Conservation (phyloP, 208 protist genomes). For the Wallacemonas collosoma region DNA sequence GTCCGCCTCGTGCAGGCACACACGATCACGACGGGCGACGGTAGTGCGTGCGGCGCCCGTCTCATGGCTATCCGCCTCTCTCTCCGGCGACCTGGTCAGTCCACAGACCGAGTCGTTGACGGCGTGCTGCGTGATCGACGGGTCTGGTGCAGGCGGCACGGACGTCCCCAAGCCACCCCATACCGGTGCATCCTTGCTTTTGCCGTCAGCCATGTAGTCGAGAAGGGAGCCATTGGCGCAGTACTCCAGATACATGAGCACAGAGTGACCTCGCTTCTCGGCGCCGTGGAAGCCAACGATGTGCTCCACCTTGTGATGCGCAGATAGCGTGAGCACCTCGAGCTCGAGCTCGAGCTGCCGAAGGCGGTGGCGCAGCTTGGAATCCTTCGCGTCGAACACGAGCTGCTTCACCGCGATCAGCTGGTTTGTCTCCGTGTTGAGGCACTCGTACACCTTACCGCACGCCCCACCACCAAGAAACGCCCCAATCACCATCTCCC, state of each 20-base stretch:
- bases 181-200: conserved; percentile 33
- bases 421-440: conserved; percentile 81
- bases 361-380: conserved; percentile 62
- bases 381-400: conserved; percentile 86
- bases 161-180: conserved; percentile 11
- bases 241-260: conserved; percentile 93
- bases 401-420: conserved; percentile 86
- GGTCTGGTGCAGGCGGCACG: conserved; percentile 11
- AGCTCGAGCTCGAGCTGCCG: conserved; percentile 78
- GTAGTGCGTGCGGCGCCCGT: not conserved
- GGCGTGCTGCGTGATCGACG: conserved; percentile 4
- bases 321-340: conserved; percentile 81
- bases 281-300: conserved; percentile 88
- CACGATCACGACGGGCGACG: not conserved
- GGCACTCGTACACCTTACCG: conserved; percentile 88
- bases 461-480: conserved; percentile 87
- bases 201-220: conserved; percentile 67
- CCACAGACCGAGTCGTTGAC: not conserved
- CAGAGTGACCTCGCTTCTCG: conserved; percentile 82
- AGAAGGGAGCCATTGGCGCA: conserved; percentile 80
- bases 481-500: conserved; percentile 76
- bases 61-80: not conserved
- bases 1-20: conserved; percentile 6
- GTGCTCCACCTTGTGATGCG: conserved; percentile 64
- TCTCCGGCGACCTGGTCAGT: conserved; percentile 13